Percentiles rank a stretch among this genome's conserved stretches.
phyloP scores from a whole-genome alignment of 306 rosid species.

The Quercus ilex region DNA sequence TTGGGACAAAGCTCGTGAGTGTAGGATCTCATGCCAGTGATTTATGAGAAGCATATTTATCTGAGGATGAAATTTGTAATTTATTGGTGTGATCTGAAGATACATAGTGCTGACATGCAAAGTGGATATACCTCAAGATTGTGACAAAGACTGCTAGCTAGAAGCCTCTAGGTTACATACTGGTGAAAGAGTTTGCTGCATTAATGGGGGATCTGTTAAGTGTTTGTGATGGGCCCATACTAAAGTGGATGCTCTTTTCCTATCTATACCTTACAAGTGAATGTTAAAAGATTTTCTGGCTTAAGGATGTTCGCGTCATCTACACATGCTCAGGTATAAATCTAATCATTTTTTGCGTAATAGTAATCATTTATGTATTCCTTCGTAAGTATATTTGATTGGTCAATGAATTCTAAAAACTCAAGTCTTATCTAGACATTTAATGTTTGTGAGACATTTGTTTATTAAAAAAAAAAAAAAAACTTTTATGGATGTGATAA shows the following conservation, averaged over 20 bases:
- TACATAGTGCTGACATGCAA: neutral
- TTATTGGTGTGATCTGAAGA: neutral
- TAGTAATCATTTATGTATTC: neutral
- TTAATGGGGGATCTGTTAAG: neutral
- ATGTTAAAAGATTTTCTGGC: neutral
- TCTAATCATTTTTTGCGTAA: neutral
- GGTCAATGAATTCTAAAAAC: neutral
- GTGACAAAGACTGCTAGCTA: neutral
- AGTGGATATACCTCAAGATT: neutral
- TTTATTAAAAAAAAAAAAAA: too few relatives aligned
- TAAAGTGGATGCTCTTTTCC: neutral
- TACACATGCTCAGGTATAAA: neutral
- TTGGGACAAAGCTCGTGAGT: slow-evolving; percentile 44
- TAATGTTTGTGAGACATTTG: neutral
- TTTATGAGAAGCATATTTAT: neutral
- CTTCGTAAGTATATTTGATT: neutral
- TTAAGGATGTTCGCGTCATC: neutral
- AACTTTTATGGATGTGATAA: neutral
- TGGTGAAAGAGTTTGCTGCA: neutral
- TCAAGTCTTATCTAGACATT: neutral
- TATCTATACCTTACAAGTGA: neutral
- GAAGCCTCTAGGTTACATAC: neutral
- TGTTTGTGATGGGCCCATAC: neutral
- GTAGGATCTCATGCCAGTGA: slow-evolving; percentile 27
- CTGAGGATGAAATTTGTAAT: neutral